A percentile compares a stretch with the other conserved stretches of the same genome.
phyloP scores from a whole-genome alignment of 768 basidiomycete species.

The Boletus tylopilopsis region DNA sequence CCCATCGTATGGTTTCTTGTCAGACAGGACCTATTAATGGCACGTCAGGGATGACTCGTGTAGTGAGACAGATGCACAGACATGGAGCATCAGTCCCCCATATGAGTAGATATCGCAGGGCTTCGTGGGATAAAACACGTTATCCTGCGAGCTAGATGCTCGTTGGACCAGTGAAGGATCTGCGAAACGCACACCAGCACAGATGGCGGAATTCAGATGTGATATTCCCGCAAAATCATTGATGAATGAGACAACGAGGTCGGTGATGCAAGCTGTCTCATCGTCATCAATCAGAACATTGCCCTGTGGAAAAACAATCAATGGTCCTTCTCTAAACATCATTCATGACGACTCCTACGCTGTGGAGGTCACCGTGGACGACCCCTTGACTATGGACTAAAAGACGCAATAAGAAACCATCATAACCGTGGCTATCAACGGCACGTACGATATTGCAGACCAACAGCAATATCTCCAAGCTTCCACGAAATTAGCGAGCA shows the following conservation, averaged over 20 bases:
- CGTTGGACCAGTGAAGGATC: constrained; percentile 32
- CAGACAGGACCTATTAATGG: constrained; percentile 17
- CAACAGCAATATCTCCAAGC: constrained; percentile 21
- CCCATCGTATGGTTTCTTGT: constrained; percentile 17
- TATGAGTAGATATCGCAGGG: constrained; percentile 30
- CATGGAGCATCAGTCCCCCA: constrained; percentile 35
- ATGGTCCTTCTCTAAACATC: background rate
- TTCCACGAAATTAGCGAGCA: background rate
- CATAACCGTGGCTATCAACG: background rate
- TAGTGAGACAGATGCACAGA: constrained; percentile 7
- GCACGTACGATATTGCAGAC: constrained; percentile 23
- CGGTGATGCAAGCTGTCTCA: constrained; percentile 43
- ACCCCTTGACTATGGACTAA: constrained; percentile 24
- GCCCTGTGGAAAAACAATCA: constrained; percentile 11
- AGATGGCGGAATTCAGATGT: constrained; percentile 30
- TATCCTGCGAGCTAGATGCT: background rate
- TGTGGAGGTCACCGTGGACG: constrained; percentile 37
- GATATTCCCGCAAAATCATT: constrained; percentile 26
- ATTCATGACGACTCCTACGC: constrained; percentile 20
- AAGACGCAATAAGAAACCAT: background rate
- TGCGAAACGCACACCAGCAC: constrained; percentile 45
- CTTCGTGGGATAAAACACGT: constrained; percentile 10
- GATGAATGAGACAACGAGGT: constrained; percentile 41
- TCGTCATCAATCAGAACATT: constrained; percentile 43
- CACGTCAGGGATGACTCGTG: constrained; percentile 2